Percentiles rank a stretch among this genome's conserved stretches.
Evolutionary conservation across 2,329 filamentous ascomycete species (phyloP).

Genomic region (Aspergillus glaucus): DNA sequence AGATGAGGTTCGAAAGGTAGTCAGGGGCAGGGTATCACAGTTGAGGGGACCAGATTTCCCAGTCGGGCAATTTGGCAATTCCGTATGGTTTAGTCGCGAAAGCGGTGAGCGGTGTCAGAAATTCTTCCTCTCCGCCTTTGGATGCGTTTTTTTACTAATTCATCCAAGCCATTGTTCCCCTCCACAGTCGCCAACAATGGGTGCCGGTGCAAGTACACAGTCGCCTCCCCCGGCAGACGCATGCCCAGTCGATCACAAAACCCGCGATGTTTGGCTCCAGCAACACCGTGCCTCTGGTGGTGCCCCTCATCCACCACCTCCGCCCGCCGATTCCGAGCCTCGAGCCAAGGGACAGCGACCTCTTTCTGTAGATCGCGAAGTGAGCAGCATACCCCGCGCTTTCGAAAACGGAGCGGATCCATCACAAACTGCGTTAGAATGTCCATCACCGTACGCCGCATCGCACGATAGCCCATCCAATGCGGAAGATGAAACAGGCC

Average conservation of each 20-base stretch:
- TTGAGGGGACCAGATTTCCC: constrained; percentile 7
- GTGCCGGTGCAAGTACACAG: constrained; percentile 33
- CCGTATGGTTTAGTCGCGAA: constrained; percentile 2
- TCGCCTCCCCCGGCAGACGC: constrained; percentile 27
- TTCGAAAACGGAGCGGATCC: constrained; percentile 17
- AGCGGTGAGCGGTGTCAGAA: constrained; percentile 7
- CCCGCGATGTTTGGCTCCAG: constrained; percentile 79
- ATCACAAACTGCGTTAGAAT: constrained; percentile 17
- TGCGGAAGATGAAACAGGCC: constrained; percentile 69
- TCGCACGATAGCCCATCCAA: constrained; percentile 54
- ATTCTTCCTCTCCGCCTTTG: constrained; percentile 1
- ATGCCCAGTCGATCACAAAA: constrained; percentile 88
- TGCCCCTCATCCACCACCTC: constrained; percentile 29
- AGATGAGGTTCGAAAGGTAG: not conserved
- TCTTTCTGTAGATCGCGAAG: constrained; percentile 62
- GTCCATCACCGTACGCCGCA: constrained; percentile 27
- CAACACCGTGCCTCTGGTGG: constrained; percentile 34
- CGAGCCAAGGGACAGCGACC: constrained; percentile 28
- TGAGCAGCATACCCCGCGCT: constrained; percentile 73
- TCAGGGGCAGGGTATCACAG: not conserved
- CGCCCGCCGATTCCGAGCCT: constrained; percentile 17
- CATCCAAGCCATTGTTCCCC: constrained; percentile 16
- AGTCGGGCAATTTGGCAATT: constrained; percentile 4
- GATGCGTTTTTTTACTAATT: constrained; percentile 3
- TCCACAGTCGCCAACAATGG: constrained; percentile 23